Conservation (phyloP, 306 rosid genomes). For the Myrica gale region DNA sequence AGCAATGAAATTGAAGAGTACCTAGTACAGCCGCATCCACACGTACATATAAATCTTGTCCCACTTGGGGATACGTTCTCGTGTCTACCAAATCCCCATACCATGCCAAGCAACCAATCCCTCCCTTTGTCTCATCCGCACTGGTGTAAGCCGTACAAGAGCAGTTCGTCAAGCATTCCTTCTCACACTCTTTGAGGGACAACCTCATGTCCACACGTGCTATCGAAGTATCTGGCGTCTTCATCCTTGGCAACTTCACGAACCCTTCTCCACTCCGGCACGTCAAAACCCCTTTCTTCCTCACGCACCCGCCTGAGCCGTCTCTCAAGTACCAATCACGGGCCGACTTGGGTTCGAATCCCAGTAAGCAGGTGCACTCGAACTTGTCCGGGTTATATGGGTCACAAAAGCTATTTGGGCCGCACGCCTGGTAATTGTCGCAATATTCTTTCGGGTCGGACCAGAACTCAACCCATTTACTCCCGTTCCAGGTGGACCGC, state of each 20-base stretch:
- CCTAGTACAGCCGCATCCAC: too few species aligned
- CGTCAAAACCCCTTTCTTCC: conserved; percentile 20
- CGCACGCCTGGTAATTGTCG: neutral
- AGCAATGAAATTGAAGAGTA: too few species aligned
- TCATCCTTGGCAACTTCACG: conserved; percentile 20
- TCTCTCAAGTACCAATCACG: neutral
- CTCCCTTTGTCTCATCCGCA: neutral
- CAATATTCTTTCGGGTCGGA: neutral
- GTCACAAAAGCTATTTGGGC: neutral
- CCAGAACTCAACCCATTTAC: neutral
- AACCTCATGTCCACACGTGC: conserved; percentile 1
- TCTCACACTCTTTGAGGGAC: neutral
- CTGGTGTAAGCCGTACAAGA: neutral
- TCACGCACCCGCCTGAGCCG: conserved; percentile 26
- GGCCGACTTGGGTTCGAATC: conserved; percentile 15
- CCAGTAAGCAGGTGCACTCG: neutral
- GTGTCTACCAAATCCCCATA: too few species aligned
- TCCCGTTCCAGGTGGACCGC: fast-evolving
- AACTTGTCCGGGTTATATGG: too few species aligned
- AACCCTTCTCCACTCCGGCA: conserved; percentile 43
- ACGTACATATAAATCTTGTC: neutral
- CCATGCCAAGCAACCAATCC: too few species aligned
- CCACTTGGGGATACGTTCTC: neutral
- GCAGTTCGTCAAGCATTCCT: neutral
- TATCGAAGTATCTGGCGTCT: conserved; percentile 31